Base-by-base conservation (phyloP, 148 eudicot genomes). In the Camellia granthamiana region DNA sequence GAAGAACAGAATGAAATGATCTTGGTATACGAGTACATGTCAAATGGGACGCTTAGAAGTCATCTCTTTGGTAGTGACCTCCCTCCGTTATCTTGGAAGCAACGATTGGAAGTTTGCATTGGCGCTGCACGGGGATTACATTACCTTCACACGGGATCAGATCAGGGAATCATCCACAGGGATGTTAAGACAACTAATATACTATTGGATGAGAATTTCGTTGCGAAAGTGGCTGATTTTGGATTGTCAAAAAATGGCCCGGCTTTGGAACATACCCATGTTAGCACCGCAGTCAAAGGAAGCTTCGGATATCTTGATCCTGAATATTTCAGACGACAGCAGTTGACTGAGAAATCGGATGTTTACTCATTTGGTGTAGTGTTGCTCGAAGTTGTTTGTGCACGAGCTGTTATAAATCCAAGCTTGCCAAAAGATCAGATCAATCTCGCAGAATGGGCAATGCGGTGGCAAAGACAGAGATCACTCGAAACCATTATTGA, bases 401-500 rank as follows among this genome's bases (percentile, higher is more conserved):
- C 81, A 38, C 75, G 81, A 43, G 81, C 81, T 69, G 81, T 79
- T 58, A 79, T 79, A 79, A 79, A 79, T 60, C 76, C 81, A 19
- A 79, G 67, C 46, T 79, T 79, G 68, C 75, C 81, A 41, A 79
- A 60, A 60, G 81, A 69, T 47, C 81, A 71, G 76, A 71, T 79
- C 76, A 79, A 79, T 71, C 81, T 79, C 23, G 81, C 81, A 19
- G 81, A 71, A 69, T 79, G 81, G 81, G 81, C 81, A 46, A 69
- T 79, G 75, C 16, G 68, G 56, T 79, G 81, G 81, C 81, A 79
- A 60, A 15, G 69, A 7, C 80, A 78, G 52, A 51, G 74, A 54
- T 66, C 63, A 30, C 80, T 78, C 1, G 72, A 78, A 66, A 78
- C 73, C 47, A 68, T 78, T 42, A 38, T 79, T 59, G 81, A 79